Base-by-base conservation (phyloP, 257 asterid species). In the Rhazya stricta region DNA sequence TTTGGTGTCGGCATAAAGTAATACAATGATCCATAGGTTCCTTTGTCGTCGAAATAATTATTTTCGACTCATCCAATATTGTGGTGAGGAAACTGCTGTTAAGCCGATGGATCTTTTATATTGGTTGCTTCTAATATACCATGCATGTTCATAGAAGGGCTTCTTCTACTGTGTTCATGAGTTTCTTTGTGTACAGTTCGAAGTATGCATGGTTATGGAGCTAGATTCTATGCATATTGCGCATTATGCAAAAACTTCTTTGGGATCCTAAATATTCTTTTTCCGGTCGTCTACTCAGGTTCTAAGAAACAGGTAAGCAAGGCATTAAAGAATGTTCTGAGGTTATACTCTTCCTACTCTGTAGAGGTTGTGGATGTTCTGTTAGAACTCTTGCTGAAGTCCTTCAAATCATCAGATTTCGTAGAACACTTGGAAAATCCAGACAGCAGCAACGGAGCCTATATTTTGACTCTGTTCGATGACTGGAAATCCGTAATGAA, bases 281-380 rank as follows among this genome's bases (percentile, higher is more conserved):
- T 29, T 50, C 10, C 9, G 56, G 27, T 19, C 32, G 41, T 80
- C 43, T 68, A 13, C 74, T 78, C 93, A 94, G 97, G 91, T 85
- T 84, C 83, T 46, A 90, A 88, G 86, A 90, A 86, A 81, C 91
- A 83, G 72, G 74, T 94, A n/a, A 70, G 66, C 39, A 91, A 88
- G 81, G 74, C 87, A 56, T 57, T 92, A 83, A 89, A 85, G 83
- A 85, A 83, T 74, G 74, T 89, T 79, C 86, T 89, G 53, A 84
- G 91, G 45, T 79, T 91, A 77, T 91, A 90, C 86, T 84, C 91
- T 80, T 91, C 97, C 69, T 85, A 75, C 80, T 82, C 98, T 56
- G 77, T 91, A 0, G 97, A 91, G 81, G 92, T 94, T 45, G 88
- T 86, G 61, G 75, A 88, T 71, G 84, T 85, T 78, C 85, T 94